Evolutionary conservation across 169 alveolate species (phyloP), one percentile per base, ranked within the genome.

Genomic region (Cryptosporidium sp.): DNA sequence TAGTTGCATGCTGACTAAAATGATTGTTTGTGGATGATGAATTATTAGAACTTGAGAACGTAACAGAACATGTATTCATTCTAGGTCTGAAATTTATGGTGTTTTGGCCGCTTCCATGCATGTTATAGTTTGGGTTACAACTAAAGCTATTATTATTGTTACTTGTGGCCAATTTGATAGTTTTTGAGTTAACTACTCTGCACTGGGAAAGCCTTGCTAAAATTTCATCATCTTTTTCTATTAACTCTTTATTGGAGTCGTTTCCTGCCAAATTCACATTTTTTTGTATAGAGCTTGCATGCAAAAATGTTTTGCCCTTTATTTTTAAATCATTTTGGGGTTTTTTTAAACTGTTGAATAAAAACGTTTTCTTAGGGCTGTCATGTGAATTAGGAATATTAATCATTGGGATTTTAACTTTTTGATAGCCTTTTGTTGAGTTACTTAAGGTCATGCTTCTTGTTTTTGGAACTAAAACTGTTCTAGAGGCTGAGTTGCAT

Each of bases 181-280:
- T 80, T 62, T 80, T 80, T 10, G 89, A 80, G 37, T 65, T 80
- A 23, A 80, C 41, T 14, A 80, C 89, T 43, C 89, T 80, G 75
- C 89, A 80, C 31, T 80, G 89, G 6, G 89, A 80, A n/a, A 80
- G 75, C 31, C 75, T 80, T 9, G 59, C 65, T n/a, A 80, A 58
- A 18, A 80, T 65, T n/a, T 80, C 89, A 41, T 80, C 43, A 29
- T 80, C 89, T 12, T n/a, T 62, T 31, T 59, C 29, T 7, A 37
- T 31, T 1, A 29, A 12, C n/a, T 55, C 67, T 55, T 21, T 55
- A 23, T n/a, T 55, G 12, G 16, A 2, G 3, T 55, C 35, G 23
- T 21, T 23, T 55, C 67, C 37, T 37, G 67, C 67, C 29, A 10
- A 55, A 55, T 21, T 23, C 4, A 14, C 67, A 55, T 55, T n/a